phyloP scores from a whole-genome alignment of 352 stramenopile genomes.

The Globisporangium canariense region DNA sequence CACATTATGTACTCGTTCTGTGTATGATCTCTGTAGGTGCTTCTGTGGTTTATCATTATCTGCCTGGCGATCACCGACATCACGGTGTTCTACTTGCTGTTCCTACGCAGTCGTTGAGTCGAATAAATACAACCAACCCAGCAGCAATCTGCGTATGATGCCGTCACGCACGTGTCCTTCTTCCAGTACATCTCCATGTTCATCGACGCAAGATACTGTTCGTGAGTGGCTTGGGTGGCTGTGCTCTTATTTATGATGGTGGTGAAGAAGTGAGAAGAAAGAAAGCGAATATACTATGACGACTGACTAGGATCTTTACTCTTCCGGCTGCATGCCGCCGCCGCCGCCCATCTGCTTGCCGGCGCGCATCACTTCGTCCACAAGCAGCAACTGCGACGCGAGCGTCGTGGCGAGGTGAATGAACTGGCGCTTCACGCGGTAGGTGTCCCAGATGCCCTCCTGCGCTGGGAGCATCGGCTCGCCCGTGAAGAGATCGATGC shows the following conservation, averaged over 20 bases:
- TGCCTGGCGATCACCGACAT: conserved; percentile 64
- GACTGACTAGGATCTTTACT: conserved; percentile 31
- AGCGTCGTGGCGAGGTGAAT: conserved; percentile 98
- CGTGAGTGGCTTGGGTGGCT: not conserved
- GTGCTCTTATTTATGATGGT: conserved; percentile 15
- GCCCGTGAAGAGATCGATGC: conserved; percentile 95
- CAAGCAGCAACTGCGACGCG: conserved; percentile 97
- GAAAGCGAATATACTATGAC: conserved; percentile 8
- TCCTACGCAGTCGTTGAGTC: conserved; percentile 35
- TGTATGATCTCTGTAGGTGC: conserved; percentile 22
- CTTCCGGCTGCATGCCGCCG: conserved; percentile 52
- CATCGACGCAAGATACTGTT: not conserved
- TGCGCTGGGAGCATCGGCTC: conserved; percentile 96
- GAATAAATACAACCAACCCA: not conserved
- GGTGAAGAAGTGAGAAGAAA: conserved; percentile 8
- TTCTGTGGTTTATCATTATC: conserved; percentile 67
- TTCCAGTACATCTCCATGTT: not conserved
- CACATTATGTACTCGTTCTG: not conserved
- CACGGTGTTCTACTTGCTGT: conserved; percentile 84
- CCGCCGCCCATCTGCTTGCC: conserved; percentile 95
- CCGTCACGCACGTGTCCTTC: not conserved
- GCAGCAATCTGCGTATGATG: not conserved
- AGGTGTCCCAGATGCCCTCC: conserved; percentile 98
- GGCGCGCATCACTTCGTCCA: conserved; percentile 99
- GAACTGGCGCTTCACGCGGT: conserved; percentile 98